Evolutionary conservation across 139 green algal genomes (phyloP), one percentile per base, ranked within the genome.

Genomic region (Chlamydomonas sphaeroides): DNA sequence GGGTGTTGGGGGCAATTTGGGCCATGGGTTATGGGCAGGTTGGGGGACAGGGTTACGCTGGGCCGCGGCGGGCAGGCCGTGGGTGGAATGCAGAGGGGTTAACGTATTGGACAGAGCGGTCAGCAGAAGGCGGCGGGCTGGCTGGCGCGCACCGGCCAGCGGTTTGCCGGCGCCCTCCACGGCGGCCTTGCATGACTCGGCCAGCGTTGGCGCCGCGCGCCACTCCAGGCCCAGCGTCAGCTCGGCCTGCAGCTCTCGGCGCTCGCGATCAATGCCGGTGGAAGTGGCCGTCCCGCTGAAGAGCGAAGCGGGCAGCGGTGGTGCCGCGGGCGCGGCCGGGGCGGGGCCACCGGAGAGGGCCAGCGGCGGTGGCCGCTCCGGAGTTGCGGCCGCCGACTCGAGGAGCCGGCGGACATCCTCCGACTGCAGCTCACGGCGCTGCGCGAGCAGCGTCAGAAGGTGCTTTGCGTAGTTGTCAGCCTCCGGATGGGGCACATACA

Each of bases 391-490:
- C 33, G 74, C 68, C 18, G 80, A 41, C 5, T 2, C 35, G 6
- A 86, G 78, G 3, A 83, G 6, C 1, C 74, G 36, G 14, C 51
- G 28, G 21, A 89, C 68, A 65, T 85, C 73, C 15, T 89, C 53
- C 21, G 51, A 49, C 56, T 84, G 79, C 25, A 89, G 85, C 67
- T 89, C 85, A 3, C 73, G 53, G 32, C 85, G 65, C 79, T 89
- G 85, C 4, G 73, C 79, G 21, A 89, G 73, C 7, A 89, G 85
- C 28, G 79, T 86, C 20, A 89, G 73, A 20, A 89, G 57, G 33
- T 86, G 80, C 61, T 81, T 86, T 66, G 32, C 51, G 65, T 79
- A 85, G 39, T 39, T 53, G 14, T 73, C 65, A 4, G 79, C 65
- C 41, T 80, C 77, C 2, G 85, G 65, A 35, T 86, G 78, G 10